These are phyloP conservation scores for Penicillium samsonianum DNA, from an alignment of 495 filamentous ascomycete species.

Conservation along the genomic window DNA sequence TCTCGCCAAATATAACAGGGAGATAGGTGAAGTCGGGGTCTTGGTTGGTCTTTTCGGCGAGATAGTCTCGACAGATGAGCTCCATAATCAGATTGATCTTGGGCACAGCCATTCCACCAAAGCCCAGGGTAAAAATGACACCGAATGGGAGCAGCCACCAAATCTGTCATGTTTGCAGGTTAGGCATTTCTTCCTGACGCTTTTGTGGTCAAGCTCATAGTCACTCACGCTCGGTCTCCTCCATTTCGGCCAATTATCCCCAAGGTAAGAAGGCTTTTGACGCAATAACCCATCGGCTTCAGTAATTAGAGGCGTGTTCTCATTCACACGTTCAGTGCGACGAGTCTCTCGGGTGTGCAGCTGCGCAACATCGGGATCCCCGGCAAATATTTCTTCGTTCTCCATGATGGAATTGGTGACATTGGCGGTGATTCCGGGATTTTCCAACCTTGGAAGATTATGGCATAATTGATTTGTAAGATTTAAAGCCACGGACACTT, in stretches of 20 bases:
- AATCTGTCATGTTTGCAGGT: conserved; percentile 51
- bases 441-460: neutral
- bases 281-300: neutral
- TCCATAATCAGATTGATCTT: conserved; percentile 77
- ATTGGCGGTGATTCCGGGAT: neutral
- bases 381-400: conserved; percentile 31
- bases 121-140: conserved; percentile 74
- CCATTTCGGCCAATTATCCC: conserved; percentile 23
- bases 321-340: conserved; percentile 8
- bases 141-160: conserved; percentile 83
- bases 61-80: conserved; percentile 79
- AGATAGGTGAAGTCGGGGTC: conserved; percentile 62
- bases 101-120: conserved; percentile 78
- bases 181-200: conserved; percentile 12
- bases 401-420: conserved; percentile 21
- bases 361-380: conserved; percentile 23
- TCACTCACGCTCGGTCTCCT: conserved; percentile 28
- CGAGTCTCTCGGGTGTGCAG: conserved; percentile 9
- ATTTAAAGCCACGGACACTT: neutral
- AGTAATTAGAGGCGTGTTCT: conserved; percentile 9
- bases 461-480: conserved; percentile 7
- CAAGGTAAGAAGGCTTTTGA: neutral
- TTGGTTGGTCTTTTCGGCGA: conserved; percentile 55
- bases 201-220: neutral
- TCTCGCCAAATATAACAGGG: conserved; percentile 64